Base-by-base conservation (phyloP, 768 basidiomycete species). In the Tephrocybe sp. region DNA sequence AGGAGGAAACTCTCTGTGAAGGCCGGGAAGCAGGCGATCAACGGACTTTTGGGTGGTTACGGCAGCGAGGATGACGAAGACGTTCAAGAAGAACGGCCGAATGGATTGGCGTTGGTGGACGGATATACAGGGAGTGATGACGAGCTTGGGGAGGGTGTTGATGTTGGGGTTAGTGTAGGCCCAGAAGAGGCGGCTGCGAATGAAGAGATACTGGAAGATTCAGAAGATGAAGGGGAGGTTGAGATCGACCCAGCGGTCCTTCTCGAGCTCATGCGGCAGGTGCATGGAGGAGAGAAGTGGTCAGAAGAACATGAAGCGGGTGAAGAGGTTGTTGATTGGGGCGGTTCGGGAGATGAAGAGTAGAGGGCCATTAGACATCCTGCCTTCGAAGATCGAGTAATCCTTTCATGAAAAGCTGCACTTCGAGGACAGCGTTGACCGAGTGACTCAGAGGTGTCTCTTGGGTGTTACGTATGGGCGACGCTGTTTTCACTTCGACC, bases 361-460 rank as follows among this genome's bases (percentile, higher is more conserved):
- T 55, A 37, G 45, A 31, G 21, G 19, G 11, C 15, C 18, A 15
- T 53, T 62, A 91, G 54, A 82, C 71, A 54, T 91, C 88, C 58
- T 86, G 82, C 57, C 88, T 76, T 52, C 84, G 76, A 49, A 92
- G 73, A 64, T 91, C 90, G 38, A 92, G 69, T 47, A 91, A 64
- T 8, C 90, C 90, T 57, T 91, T 91, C 88, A 93, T 91, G 38
- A 91, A 72, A 12, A 81, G 69, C 60, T 92, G 91, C 10, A 92
- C 82, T 52, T 91, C 86, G 1, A 91, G 76, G 0, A 92, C 84
- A 2, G 84, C 85, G 15, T 90, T 84, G 24, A 88, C 81, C 8
- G 81, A 76, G 13, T 75, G 73, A 47, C 76, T 79, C n/a, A 91
- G 72, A 4, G 89, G 90, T 2, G 79, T 85, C 52, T 86, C 84